These are phyloP conservation scores for Didymella pomorum DNA, from an alignment of 2,329 filamentous ascomycete genomes.

Conservation along the genomic window DNA sequence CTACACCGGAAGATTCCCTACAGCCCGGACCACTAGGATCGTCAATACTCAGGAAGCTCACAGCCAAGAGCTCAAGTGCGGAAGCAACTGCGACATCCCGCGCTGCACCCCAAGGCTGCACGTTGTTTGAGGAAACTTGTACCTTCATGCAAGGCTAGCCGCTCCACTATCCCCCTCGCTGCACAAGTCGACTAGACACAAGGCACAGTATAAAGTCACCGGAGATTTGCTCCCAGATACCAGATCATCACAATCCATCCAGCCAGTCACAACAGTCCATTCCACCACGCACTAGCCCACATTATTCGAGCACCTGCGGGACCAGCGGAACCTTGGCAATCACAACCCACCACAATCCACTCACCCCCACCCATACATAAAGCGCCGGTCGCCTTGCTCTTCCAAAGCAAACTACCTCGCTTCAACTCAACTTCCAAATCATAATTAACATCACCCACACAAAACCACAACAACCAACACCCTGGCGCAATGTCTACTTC, in stretches of 20 bases:
- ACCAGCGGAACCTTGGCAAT: slow-evolving; percentile 35
- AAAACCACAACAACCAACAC: slow-evolving; percentile 25
- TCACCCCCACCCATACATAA: slow-evolving; percentile 27
- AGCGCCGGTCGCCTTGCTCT: slow-evolving; percentile 23
- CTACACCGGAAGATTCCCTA: slow-evolving; percentile 28
- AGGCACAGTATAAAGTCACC: slow-evolving; percentile 30
- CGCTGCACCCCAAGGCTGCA: slow-evolving; percentile 32
- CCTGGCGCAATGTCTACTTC: slow-evolving; percentile 47
- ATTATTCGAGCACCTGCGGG: slow-evolving; percentile 29
- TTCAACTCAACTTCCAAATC: slow-evolving; percentile 13
- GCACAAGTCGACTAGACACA: slow-evolving; percentile 18
- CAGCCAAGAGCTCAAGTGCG: slow-evolving; percentile 32
- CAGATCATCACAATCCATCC: slow-evolving; percentile 23
- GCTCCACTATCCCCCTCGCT: slow-evolving; percentile 22
- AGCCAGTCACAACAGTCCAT: slow-evolving; percentile 36
- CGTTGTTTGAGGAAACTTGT: slow-evolving; percentile 14
- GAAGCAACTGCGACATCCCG: slow-evolving; percentile 44
- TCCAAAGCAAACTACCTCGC: slow-evolving; percentile 8
- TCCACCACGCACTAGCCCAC: slow-evolving; percentile 37
- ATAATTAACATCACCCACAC: slow-evolving; percentile 18
- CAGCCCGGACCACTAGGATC: slow-evolving; percentile 32
- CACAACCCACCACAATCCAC: slow-evolving; percentile 20
- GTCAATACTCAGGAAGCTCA: slow-evolving; percentile 23
- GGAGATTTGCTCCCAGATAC: slow-evolving; percentile 19
- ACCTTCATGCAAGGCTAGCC: slow-evolving; percentile 22